Evolutionary conservation across 768 basidiomycete species (phyloP), one percentile per base, ranked within the genome.

Genomic region (Leccinum fibrillosum): DNA sequence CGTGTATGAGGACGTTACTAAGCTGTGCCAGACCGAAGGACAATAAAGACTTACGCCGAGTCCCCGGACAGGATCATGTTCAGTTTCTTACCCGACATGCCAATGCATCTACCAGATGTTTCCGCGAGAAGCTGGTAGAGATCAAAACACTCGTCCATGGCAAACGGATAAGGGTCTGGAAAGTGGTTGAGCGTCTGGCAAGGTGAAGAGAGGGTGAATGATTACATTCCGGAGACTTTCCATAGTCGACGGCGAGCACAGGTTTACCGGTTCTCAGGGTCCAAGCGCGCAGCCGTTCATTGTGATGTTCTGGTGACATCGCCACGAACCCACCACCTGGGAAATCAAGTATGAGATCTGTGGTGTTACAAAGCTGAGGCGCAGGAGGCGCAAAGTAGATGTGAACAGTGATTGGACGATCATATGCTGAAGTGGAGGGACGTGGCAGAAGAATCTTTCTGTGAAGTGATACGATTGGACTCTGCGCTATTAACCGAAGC

Each of bases 271-370:
- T 92, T 50, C 78, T 79, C 32, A 84, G 75, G 4, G 94, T 90
- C 96, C 97, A 98, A 64, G 81, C 80, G 53, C 91, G 79, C 56
- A 98, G 78, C 13, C 97, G 82, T 69, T 98, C 96, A 74, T 97
- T 96, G 63, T 99, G 97, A 72, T 98, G 94, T 66, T 92, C 89
- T 2, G 97, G 97, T 5, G 82, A 84, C 94, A 98, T 97, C 23
- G 93, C 90, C 52, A 98, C 88, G 72, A 98, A 99, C 0, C 97
- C 97, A 6, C 97, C 97, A 5, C 97, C 97, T 13, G 97, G 96
- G 56, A 92, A 86, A 68, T 98, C 97, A 26, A 98, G 77, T 39
- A 98, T 87, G 23, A 98, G 77, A 65, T 98, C 92, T 10, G 84
- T 89, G 13, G 85, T 76, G 47, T 80, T 76, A 26, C 79, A 77